phyloP scores from a whole-genome alignment of 306 rosid species.

The Amphicarpaea edgeworthii region DNA sequence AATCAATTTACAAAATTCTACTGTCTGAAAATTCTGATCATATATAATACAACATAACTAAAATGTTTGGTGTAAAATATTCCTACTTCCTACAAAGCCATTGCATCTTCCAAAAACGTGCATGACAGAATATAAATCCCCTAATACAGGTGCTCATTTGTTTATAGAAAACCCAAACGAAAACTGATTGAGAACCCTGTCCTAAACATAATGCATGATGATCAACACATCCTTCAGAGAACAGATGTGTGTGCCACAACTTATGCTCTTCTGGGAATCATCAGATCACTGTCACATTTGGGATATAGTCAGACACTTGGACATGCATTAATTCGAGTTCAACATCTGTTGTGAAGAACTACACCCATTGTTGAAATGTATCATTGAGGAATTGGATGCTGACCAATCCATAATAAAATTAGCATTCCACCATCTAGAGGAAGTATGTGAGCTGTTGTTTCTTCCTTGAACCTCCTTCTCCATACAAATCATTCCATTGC shows the following conservation, averaged over 20 bases:
- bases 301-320: no score
- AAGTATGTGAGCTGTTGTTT: conserved; percentile 94
- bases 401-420: conserved; percentile 33
- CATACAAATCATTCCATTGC: conserved; percentile 91
- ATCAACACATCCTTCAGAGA: conserved; percentile 14
- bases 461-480: conserved; percentile 98
- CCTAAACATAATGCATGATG: conserved; percentile 48
- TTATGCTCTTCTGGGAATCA: conserved; percentile 37
- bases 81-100: conserved; percentile 50
- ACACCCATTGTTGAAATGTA: conserved; percentile 41
- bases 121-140: conserved; percentile 49
- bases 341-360: conserved; percentile 34
- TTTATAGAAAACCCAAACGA: conserved; percentile 37
- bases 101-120: conserved; percentile 52
- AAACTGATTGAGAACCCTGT: conserved; percentile 48
- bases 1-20: conserved; percentile 54
- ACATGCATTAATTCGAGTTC: conserved; percentile 36
- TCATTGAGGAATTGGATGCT: conserved; percentile 39
- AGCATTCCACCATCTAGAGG: conserved; percentile 56
- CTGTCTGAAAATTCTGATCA: conserved; percentile 44
- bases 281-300: conserved; percentile 24
- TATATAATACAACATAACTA: conserved; percentile 50
- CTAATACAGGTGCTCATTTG: conserved; percentile 35
- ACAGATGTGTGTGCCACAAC: background rate
- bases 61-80: conserved; percentile 33